A percentile compares a stretch with the other conserved stretches of the same genome.
phyloP scores from a whole-genome alignment of 164 flowering plant genomes.

The Echeveria elegans region DNA sequence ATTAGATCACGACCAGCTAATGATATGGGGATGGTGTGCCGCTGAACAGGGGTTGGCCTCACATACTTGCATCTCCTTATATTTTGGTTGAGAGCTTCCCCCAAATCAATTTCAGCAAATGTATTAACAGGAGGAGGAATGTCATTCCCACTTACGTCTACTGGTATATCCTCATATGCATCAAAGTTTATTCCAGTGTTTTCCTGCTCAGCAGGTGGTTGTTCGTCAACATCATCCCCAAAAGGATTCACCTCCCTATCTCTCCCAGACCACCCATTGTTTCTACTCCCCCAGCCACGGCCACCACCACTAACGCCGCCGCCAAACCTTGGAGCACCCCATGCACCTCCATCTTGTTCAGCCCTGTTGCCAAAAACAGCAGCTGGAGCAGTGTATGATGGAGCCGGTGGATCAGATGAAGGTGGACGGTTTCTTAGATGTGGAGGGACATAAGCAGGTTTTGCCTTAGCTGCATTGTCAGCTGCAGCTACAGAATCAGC shows the following conservation, averaged over 20 bases:
- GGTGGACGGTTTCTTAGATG: conserved; percentile 56
- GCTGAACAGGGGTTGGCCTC: conserved; percentile 75
- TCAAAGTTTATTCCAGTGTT: conserved; percentile 71
- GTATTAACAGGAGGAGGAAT: conserved; percentile 69
- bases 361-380: conserved; percentile 9
- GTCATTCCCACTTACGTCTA: conserved; percentile 67
- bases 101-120: conserved; percentile 71
- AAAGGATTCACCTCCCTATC: conserved; percentile 68
- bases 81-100: conserved; percentile 56
- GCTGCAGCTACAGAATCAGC: conserved; percentile 56
- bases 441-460: conserved; percentile 61
- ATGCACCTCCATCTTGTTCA: conserved; percentile 17
- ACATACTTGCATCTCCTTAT: conserved; percentile 71
- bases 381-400: conserved; percentile 15
- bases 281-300: conserved; percentile 36
- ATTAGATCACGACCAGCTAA: conserved; percentile 62
- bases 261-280: conserved; percentile 48
- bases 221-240: conserved; percentile 32
- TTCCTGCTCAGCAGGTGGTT: conserved; percentile 37
- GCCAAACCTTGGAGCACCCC: conserved; percentile 22
- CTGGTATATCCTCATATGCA: conserved; percentile 78
- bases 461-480: conserved; percentile 31
- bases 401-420: conserved; percentile 29
- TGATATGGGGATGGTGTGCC: conserved; percentile 68
- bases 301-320: conserved; percentile 38